Conservation (phyloP, 2,329 filamentous ascomycete genomes). For the Sporothrix luriei region DNA sequence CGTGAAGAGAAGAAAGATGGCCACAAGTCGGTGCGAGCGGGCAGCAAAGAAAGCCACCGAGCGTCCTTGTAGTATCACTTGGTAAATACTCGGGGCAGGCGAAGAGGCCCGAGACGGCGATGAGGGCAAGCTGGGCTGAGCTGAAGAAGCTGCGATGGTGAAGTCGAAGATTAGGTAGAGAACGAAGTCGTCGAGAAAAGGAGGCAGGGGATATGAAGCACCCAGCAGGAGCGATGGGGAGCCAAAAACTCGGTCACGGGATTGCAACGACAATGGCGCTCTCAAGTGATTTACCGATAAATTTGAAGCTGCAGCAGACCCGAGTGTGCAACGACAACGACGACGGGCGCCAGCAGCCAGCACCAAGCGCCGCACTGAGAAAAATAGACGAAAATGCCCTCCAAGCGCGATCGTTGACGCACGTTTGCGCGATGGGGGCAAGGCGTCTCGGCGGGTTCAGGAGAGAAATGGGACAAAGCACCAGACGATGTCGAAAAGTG, state of each 20-base stretch:
- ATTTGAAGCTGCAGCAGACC: constrained; percentile 1
- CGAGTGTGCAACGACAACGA: constrained; percentile 24
- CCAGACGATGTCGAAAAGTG: constrained; percentile 9
- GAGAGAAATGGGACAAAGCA: constrained; percentile 23
- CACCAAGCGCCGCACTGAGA: constrained; percentile 17
- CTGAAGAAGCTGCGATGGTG: background rate
- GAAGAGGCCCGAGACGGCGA: background rate
- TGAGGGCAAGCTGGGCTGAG: background rate
- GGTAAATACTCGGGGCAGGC: background rate
- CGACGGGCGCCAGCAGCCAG: constrained; percentile 15
- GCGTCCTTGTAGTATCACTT: too few relatives aligned
- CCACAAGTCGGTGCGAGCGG: background rate
- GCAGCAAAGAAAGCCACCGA: background rate
- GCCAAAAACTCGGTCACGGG: constrained; percentile 26
- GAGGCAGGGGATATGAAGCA: background rate
- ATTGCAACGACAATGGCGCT: constrained; percentile 1
- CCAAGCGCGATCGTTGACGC: background rate
- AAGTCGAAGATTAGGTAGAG: background rate
- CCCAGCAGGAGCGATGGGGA: background rate
- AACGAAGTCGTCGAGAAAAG: background rate
- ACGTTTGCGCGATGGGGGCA: background rate
- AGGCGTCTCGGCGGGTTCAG: background rate
- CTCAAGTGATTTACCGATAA: background rate
- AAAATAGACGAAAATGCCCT: constrained; percentile 1
- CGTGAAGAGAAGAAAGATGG: background rate